Conservation (phyloP, 306 rosid genomes). For the Herpetospermum pedunculosum region DNA sequence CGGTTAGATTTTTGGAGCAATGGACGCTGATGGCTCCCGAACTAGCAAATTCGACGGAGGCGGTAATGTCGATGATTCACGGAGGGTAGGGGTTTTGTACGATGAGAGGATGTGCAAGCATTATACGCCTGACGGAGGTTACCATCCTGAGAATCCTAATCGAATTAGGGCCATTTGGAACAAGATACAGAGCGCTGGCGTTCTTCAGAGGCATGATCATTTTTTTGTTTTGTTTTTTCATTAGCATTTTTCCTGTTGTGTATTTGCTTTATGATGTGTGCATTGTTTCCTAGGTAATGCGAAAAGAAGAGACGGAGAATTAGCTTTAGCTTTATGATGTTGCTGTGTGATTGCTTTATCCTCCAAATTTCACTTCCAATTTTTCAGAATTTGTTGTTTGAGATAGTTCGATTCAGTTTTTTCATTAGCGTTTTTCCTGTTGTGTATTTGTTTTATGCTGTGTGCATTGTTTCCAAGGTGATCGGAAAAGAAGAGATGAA, state of each 20-base stretch:
- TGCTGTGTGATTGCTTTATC: too few relatives aligned
- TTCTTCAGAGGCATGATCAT: constrained; percentile 39
- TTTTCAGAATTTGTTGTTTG: not conserved
- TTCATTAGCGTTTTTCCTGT: too few relatives aligned
- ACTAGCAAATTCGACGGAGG: not conserved
- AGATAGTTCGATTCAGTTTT: not conserved
- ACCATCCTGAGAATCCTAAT: constrained; percentile 69
- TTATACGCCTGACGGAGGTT: constrained; percentile 24
- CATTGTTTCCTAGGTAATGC: not conserved
- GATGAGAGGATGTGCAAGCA: constrained; percentile 83
- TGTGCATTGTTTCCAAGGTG: too few relatives aligned
- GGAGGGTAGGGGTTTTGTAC: constrained; percentile 58
- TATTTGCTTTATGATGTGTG: not conserved
- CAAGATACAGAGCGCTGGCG: constrained; percentile 37
- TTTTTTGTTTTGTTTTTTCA: not conserved
- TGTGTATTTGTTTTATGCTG: too few relatives aligned
- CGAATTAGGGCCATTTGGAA: constrained; percentile 73
- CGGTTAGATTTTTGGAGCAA: not conserved
- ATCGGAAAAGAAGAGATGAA: too few relatives aligned
- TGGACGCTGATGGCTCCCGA: not conserved
- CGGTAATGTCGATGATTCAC: constrained; percentile 1
- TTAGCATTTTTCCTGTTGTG: not conserved
- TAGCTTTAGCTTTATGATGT: too few relatives aligned
- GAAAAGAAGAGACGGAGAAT: too few relatives aligned
- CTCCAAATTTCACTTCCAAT: not conserved